phyloP scores from a whole-genome alignment of 768 basidiomycete genomes.

The Pleurotus citrinopileatus region DNA sequence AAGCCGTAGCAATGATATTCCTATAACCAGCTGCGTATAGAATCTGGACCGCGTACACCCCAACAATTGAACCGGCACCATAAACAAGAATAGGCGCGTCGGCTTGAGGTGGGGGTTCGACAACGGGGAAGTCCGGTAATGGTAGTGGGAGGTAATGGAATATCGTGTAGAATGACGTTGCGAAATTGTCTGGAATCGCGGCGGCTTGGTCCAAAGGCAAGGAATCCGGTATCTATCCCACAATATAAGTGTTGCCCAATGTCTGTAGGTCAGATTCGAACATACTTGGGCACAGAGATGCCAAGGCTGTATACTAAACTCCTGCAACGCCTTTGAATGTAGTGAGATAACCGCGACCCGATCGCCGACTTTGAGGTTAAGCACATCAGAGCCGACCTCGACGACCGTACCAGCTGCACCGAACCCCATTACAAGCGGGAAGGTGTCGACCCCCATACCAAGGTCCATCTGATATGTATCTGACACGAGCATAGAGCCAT shows the following conservation, averaged over 20 bases:
- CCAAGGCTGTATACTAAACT: slow-evolving; percentile 31
- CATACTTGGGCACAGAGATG: too few species aligned
- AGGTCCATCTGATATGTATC: slow-evolving; percentile 30
- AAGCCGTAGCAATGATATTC: slow-evolving; percentile 40
- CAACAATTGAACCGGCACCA: slow-evolving; percentile 40
- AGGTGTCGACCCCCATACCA: slow-evolving; percentile 24
- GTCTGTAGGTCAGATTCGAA: too few species aligned
- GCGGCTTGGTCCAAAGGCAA: slow-evolving; percentile 24
- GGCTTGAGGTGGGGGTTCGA: not conserved
- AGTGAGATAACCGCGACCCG: slow-evolving; percentile 28
- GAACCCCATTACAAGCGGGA: slow-evolving; percentile 33
- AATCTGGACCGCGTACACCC: slow-evolving; percentile 36
- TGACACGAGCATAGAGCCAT: slow-evolving; percentile 31
- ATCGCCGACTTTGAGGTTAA: slow-evolving; percentile 31
- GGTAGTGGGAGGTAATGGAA: slow-evolving; percentile 37
- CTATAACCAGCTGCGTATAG: slow-evolving; percentile 40
- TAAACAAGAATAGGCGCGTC: slow-evolving; percentile 39
- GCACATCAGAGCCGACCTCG: slow-evolving; percentile 30
- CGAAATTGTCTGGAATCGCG: slow-evolving; percentile 40
- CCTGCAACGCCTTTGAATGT: slow-evolving; percentile 32
- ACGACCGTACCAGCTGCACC: slow-evolving; percentile 29
- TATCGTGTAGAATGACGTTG: slow-evolving; percentile 37
- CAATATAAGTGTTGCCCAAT: too few species aligned
- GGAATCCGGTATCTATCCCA: slow-evolving; percentile 1
- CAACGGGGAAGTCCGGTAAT: slow-evolving; percentile 29